phyloP scores from a whole-genome alignment of 805 yeast genomes.

The Candida hungchunana region DNA sequence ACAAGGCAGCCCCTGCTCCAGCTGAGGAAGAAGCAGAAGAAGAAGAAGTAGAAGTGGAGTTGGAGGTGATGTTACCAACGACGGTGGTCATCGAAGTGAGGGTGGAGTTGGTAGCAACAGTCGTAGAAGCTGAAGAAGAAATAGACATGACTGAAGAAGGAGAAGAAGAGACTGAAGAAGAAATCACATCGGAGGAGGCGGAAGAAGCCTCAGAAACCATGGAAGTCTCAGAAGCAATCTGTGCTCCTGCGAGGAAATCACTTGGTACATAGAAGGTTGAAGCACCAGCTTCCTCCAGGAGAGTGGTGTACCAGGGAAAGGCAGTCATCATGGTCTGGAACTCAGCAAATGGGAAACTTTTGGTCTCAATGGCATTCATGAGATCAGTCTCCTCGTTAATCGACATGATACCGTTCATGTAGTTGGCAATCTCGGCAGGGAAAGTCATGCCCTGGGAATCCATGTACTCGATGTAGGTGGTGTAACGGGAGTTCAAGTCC shows the following conservation, averaged over 20 bases:
- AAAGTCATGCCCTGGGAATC: conserved; percentile 24
- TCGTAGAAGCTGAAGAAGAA: not conserved
- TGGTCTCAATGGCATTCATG: conserved; percentile 24
- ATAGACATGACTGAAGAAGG: conserved; percentile 1
- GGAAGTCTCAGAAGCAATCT: conserved; percentile 2
- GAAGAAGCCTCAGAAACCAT: conserved; percentile 2
- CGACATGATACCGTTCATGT: conserved; percentile 29
- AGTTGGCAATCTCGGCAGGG: conserved; percentile 33
- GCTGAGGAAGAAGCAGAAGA: conserved; percentile 5
- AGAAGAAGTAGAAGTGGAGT: conserved; percentile 8
- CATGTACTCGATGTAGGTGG: conserved; percentile 21
- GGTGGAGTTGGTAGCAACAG: not conserved
- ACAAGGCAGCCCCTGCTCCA: conserved; percentile 6
- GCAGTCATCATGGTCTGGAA: conserved; percentile 32
- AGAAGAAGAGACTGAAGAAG: conserved; percentile 4
- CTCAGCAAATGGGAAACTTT: conserved; percentile 33
- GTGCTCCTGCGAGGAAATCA: conserved; percentile 17
- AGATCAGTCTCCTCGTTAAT: conserved; percentile 26
- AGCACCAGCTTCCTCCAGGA: conserved; percentile 16
- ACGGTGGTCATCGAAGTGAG: not conserved
- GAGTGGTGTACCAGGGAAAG: conserved; percentile 21
- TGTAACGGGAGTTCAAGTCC: conserved; percentile 19
- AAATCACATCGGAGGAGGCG: not conserved
- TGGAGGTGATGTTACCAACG: no score
- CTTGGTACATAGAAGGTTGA: conserved; percentile 21